phyloP scores from a whole-genome alignment of 768 basidiomycete genomes.

The Pleurotus citrinopileatus region DNA sequence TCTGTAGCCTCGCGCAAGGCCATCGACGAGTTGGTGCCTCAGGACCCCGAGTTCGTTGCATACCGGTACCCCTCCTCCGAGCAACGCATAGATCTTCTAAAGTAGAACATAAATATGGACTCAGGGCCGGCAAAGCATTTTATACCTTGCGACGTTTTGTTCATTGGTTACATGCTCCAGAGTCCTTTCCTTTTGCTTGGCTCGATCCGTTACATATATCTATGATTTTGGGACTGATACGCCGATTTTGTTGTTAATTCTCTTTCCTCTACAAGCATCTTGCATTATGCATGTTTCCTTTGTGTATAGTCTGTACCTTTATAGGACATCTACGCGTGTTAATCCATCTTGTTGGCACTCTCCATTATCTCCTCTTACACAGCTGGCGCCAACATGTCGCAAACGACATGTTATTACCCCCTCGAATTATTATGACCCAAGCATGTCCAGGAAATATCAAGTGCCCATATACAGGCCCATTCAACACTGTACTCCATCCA shows the following conservation, averaged over 20 bases:
- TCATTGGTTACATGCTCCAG: slow-evolving; percentile 5
- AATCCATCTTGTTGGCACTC: no score
- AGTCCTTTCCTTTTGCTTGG: no score
- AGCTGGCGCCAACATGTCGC: no score
- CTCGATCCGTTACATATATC: no score
- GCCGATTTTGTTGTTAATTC: background rate
- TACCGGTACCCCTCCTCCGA: slow-evolving; percentile 84
- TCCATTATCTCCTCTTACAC: no score
- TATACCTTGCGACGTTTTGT: background rate
- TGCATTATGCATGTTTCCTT: background rate
- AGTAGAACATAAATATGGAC: slow-evolving; percentile 25
- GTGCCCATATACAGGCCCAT: no score
- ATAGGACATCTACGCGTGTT: slow-evolving; percentile 1
- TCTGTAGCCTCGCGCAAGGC: slow-evolving; percentile 68
- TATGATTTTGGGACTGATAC: background rate
- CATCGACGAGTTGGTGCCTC: slow-evolving; percentile 78
- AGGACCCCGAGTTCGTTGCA: slow-evolving; percentile 80
- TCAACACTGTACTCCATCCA: no score
- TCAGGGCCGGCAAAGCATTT: background rate
- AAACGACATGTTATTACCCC: no score
- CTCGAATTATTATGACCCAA: no score
- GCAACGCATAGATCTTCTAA: slow-evolving; percentile 62
- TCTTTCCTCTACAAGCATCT: background rate
- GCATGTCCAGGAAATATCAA: no score
- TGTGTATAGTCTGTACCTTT: slow-evolving; percentile 2